Percentiles rank a stretch among this genome's conserved stretches.
These are phyloP conservation scores for Hypomontagnella monticulosa DNA, from an alignment of 495 filamentous ascomycete species.

Conservation along the genomic window DNA sequence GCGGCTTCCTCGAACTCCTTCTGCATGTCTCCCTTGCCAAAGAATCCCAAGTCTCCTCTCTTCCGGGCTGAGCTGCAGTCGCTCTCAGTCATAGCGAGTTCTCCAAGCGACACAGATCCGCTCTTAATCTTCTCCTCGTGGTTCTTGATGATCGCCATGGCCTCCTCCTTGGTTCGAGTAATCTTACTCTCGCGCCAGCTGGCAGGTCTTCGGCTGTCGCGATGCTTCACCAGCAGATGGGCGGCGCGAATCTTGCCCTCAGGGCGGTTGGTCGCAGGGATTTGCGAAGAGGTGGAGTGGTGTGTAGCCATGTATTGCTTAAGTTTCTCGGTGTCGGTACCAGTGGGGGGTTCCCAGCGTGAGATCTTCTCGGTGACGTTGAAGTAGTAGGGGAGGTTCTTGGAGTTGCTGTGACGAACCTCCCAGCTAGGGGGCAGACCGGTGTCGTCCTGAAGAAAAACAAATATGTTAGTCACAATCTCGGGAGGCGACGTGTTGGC, in stretches of 20 bases:
- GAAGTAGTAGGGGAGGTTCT: slow-evolving; percentile 99
- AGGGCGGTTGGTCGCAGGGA: slow-evolving; percentile 58
- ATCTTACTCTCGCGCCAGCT: slow-evolving; percentile 93
- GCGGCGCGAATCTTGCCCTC: slow-evolving; percentile 91
- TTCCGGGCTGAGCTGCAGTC: slow-evolving; percentile 96
- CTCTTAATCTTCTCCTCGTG: slow-evolving; percentile 78
- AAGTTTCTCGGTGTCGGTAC: slow-evolving; percentile 86
- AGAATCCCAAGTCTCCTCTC: slow-evolving; percentile 93
- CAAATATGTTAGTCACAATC: slow-evolving; percentile 13
- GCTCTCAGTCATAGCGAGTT: slow-evolving; percentile 86
- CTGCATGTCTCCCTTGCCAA: slow-evolving; percentile 94
- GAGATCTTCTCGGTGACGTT: slow-evolving; percentile 83
- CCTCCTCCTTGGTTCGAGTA: slow-evolving; percentile 87
- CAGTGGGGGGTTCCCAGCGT: slow-evolving; percentile 90
- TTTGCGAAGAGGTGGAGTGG: slow-evolving; percentile 68
- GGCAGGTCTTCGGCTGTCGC: slow-evolving; percentile 82
- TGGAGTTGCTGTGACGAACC: slow-evolving; percentile 94
- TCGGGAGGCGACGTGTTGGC: slow-evolving; percentile 1
- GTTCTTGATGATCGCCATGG: slow-evolving; percentile 74
- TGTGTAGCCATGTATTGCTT: slow-evolving; percentile 91
- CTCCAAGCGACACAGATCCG: slow-evolving; percentile 72
- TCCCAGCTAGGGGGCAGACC: slow-evolving; percentile 92
- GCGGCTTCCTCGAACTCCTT: slow-evolving; percentile 98
- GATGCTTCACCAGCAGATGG: slow-evolving; percentile 93
- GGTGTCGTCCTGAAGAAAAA: slow-evolving; percentile 65